Evolutionary conservation across 768 basidiomycete species (phyloP).

Genomic region (Boletus vinaceobasis): DNA sequence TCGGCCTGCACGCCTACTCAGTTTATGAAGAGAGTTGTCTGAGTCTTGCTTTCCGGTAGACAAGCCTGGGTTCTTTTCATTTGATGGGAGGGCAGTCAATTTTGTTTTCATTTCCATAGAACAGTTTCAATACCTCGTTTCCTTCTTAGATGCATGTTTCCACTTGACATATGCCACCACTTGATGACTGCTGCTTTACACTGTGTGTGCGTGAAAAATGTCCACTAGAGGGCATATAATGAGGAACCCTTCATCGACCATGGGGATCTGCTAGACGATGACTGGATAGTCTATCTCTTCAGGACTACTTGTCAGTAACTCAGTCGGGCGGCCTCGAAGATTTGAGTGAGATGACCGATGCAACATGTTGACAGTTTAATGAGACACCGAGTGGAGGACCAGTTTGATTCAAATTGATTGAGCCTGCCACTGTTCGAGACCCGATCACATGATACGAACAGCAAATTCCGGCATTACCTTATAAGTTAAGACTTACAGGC

Average conservation of each 20-base stretch:
- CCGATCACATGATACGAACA: no score
- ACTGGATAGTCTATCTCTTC: no score
- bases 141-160: background rate
- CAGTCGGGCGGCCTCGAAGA: no score
- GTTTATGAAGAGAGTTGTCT: background rate
- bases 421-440: no score
- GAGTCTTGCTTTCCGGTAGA: background rate
- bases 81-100: background rate
- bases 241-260: no score
- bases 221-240: no score
- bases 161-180: background rate
- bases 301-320: no score
- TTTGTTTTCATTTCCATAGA: background rate
- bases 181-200: background rate
- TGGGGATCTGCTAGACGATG: no score
- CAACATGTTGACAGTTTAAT: no score
- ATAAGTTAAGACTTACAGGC: background rate
- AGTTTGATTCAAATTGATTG: no score
- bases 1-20: conserved; percentile 1
- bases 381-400: no score
- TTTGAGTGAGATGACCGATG: no score
- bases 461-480: background rate
- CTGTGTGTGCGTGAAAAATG: background rate
- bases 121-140: background rate
- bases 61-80: background rate